A percentile compares a stretch with the other conserved stretches of the same genome.
Conservation (phyloP, 1,139 yeast genomes). For the Casaregolazyma lundiana region DNA sequence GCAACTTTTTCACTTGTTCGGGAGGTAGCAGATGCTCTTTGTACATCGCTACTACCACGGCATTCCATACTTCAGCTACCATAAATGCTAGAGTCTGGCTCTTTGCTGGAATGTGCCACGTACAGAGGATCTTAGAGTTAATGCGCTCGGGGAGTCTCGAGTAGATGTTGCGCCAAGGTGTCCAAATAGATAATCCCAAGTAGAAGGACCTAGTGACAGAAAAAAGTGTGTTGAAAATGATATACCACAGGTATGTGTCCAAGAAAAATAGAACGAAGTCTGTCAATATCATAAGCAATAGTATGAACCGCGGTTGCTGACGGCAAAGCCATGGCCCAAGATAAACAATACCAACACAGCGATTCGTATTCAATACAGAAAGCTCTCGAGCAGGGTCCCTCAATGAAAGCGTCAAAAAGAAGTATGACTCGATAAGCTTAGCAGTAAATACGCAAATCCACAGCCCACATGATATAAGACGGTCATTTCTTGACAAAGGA, state of each 20-base stretch:
- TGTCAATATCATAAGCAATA: slow-evolving; percentile 54
- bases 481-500: slow-evolving; percentile 45
- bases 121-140: slow-evolving; percentile 56
- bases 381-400: slow-evolving; percentile 75
- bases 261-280: slow-evolving; percentile 67
- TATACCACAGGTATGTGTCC: slow-evolving; percentile 87
- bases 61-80: slow-evolving; percentile 77
- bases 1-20: slow-evolving; percentile 52
- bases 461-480: slow-evolving; percentile 53
- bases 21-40: slow-evolving; percentile 72
- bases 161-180: slow-evolving; percentile 84
- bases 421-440: slow-evolving; percentile 75
- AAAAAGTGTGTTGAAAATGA: slow-evolving; percentile 70
- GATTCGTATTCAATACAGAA: slow-evolving; percentile 50
- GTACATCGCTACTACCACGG: slow-evolving; percentile 68
- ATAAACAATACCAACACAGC: slow-evolving; percentile 58
- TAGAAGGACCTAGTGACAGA: slow-evolving; percentile 67
- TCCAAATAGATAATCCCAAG: slow-evolving; percentile 71
- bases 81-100: slow-evolving; percentile 35
- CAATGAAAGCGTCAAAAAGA: slow-evolving; percentile 70
- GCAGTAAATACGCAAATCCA: slow-evolving; percentile 70
- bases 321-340: slow-evolving; percentile 52
- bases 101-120: slow-evolving; percentile 39
- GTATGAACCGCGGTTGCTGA: slow-evolving; percentile 54
- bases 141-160: slow-evolving; percentile 72